A percentile compares a stretch with the other conserved stretches of the same genome.
These are phyloP conservation scores for Chytridium lagenaria DNA, from an alignment of 371 early-diverging fungal species.

Conservation along the genomic window DNA sequence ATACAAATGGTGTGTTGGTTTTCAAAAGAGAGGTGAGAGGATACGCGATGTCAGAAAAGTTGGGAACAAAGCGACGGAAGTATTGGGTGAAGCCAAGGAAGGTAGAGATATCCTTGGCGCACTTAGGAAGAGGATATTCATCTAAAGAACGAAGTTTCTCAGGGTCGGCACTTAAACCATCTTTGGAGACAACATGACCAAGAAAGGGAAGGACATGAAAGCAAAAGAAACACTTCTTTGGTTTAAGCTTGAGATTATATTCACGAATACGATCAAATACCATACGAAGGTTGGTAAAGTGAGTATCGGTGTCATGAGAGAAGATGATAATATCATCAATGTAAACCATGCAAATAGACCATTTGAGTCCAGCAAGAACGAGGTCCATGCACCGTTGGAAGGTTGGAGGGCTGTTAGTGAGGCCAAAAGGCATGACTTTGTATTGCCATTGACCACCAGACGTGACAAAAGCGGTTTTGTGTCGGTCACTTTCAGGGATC, in stretches of 20 bases:
- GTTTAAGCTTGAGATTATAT: constrained; percentile 44
- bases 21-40: constrained; percentile 53
- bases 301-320: constrained; percentile 42
- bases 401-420: constrained; percentile 54
- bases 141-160: constrained; percentile 49
- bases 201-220: constrained; percentile 7
- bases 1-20: constrained; percentile 14
- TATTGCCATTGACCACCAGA: constrained; percentile 53
- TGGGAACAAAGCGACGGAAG: constrained; percentile 57
- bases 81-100: constrained; percentile 64
- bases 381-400: constrained; percentile 57
- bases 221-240: constrained; percentile 43
- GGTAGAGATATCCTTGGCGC: constrained; percentile 46
- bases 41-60: constrained; percentile 48
- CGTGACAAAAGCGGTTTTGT: constrained; percentile 45
- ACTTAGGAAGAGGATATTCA: constrained; percentile 46
- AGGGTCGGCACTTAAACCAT: constrained; percentile 47
- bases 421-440: constrained; percentile 58
- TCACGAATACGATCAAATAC: constrained; percentile 47
- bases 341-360: constrained; percentile 40
- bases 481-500: constrained; percentile 19
- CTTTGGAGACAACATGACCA: constrained; percentile 17
- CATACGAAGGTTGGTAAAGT: constrained; percentile 39
- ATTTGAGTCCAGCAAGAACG: constrained; percentile 42
- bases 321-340: constrained; percentile 60